Percentiles rank a stretch among this genome's conserved stretches.
Conservation (phyloP, 1,284 basidiomycete genomes). For the Microbotryum intermedium region DNA sequence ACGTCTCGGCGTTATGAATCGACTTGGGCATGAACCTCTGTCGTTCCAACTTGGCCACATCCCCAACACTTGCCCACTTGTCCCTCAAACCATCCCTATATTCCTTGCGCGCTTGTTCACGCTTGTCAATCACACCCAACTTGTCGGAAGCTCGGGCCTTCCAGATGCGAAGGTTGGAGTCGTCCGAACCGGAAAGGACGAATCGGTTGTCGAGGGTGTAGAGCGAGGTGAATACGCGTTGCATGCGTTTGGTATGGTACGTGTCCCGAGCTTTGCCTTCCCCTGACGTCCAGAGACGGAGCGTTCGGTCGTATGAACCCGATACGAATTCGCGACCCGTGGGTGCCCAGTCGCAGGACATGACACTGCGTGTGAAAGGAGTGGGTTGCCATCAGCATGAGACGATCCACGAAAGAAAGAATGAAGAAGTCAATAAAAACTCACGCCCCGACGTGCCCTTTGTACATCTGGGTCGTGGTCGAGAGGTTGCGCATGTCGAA, state of each 20-base stretch:
- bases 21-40: constrained; percentile 81
- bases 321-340: constrained; percentile 95
- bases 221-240: constrained; percentile 52
- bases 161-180: constrained; percentile 95
- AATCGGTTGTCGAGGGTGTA: constrained; percentile 89
- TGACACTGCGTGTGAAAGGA: constrained; percentile 17
- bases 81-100: constrained; percentile 82
- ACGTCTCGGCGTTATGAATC: constrained; percentile 74
- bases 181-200: constrained; percentile 88
- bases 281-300: constrained; percentile 87
- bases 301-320: constrained; percentile 90
- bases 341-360: constrained; percentile 49
- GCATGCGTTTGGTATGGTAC: constrained; percentile 99
- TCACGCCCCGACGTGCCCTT: constrained; percentile 86
- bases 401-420: background rate
- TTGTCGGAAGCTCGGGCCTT: constrained; percentile 89
- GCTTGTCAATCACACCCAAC: constrained; percentile 80
- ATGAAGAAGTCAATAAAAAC: constrained; percentile 11
- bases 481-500: constrained; percentile 86
- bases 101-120: constrained; percentile 85
- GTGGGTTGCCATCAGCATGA: background rate
- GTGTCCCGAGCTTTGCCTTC: constrained; percentile 75
- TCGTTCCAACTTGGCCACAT: constrained; percentile 72
- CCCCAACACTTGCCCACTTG: constrained; percentile 75
- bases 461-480: constrained; percentile 86